A percentile compares a stretch with the other conserved stretches of the same genome.
phyloP scores from a whole-genome alignment of 192 early-diverging fungal species.

The Phlyctochytrium planicorne region DNA sequence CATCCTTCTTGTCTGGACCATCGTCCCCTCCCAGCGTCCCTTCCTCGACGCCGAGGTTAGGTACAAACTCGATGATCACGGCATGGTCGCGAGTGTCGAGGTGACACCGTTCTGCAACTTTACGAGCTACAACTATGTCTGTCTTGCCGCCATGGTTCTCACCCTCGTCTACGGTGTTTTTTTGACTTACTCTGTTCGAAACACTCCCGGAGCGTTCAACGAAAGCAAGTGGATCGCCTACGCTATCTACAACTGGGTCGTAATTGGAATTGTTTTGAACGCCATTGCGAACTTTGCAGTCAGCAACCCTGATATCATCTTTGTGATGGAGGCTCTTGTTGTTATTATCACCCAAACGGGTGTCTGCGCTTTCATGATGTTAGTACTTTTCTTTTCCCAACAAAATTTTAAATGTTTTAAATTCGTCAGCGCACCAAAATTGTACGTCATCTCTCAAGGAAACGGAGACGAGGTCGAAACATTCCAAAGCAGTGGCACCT shows the following conservation, averaged over 20 bases:
- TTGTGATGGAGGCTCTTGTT: neutral
- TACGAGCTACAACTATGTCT: neutral
- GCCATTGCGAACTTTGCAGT: constrained; percentile 8
- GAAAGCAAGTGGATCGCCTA: neutral
- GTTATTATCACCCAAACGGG: constrained; percentile 5
- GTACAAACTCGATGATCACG: neutral
- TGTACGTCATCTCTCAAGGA: neutral
- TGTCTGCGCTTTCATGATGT: neutral
- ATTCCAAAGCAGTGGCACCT: neutral
- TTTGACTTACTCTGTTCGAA: neutral
- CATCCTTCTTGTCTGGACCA: constrained; percentile 1
- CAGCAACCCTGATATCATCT: constrained; percentile 4
- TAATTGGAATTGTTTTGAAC: constrained; percentile 1
- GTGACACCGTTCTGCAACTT: constrained; percentile 1
- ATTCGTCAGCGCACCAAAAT: neutral
- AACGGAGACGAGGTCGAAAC: neutral
- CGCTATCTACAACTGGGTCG: constrained; percentile 9
- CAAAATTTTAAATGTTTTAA: neutral
- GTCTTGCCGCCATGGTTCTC: neutral
- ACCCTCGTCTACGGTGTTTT: neutral
- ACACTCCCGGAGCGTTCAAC: constrained; percentile 3
- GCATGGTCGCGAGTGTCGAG: neutral
- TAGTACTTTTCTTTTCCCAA: neutral
- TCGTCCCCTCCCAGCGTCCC: neutral
- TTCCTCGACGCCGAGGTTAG: neutral